These are phyloP conservation scores for Flaveria robusta DNA, from an alignment of 129 eudicot species.

Conservation along the genomic window DNA sequence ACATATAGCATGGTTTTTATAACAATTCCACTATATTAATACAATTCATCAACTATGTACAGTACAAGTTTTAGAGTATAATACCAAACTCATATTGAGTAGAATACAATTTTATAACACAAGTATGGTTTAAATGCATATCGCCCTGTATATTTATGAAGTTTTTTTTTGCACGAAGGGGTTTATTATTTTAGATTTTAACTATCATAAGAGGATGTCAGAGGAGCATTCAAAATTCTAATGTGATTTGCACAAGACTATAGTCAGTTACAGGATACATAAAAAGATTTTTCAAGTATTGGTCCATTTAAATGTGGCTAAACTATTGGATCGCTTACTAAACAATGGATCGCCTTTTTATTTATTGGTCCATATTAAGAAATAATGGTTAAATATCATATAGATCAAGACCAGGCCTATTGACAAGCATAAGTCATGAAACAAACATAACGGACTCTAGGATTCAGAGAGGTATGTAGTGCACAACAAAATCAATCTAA, in stretches of 20 bases:
- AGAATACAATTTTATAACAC: neutral
- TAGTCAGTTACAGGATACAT: constrained; percentile 8
- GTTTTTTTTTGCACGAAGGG: neutral
- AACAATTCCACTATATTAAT: neutral
- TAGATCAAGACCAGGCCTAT: constrained; percentile 6
- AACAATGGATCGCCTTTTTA: neutral
- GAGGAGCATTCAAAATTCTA: neutral
- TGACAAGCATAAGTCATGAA: constrained; percentile 12
- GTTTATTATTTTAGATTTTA: neutral
- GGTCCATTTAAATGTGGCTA: neutral
- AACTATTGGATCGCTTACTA: neutral
- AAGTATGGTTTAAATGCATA: neutral
- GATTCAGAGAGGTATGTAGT: neutral
- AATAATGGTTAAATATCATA: neutral
- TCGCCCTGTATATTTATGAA: neutral
- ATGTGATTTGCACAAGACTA: constrained; percentile 1
- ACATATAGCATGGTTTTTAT: neutral
- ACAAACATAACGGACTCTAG: constrained; percentile 8
- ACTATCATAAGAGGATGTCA: constrained; percentile 1
- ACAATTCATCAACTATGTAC: neutral
- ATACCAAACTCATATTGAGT: neutral
- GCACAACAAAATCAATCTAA: neutral
- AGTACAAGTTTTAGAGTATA: neutral
- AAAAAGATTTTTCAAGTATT: constrained; percentile 4
- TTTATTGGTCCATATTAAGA: constrained; percentile 7